phyloP scores from a whole-genome alignment of 2,329 filamentous ascomycete species.

The Cladorrhinum sp. region DNA sequence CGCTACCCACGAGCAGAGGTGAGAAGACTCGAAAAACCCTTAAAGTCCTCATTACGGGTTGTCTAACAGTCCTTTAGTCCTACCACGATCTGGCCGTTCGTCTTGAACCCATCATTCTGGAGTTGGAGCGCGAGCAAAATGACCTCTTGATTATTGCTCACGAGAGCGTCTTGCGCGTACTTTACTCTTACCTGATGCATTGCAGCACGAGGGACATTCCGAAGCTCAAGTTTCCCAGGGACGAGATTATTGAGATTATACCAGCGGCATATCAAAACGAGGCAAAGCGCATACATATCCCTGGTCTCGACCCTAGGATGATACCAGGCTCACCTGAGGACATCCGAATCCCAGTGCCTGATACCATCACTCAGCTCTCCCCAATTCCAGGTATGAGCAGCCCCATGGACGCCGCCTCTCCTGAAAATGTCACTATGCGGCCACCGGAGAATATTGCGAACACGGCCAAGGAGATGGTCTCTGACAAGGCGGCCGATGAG shows the following conservation, averaged over 20 bases:
- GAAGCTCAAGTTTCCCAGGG: slow-evolving; percentile 84
- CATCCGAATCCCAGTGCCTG: slow-evolving; percentile 71
- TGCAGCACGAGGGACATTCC: slow-evolving; percentile 95
- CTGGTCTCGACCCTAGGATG: slow-evolving; percentile 61
- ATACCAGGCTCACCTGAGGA: slow-evolving; percentile 78
- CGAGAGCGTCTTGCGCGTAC: slow-evolving; percentile 92
- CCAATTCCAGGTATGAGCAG: slow-evolving; percentile 50
- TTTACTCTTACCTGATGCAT: slow-evolving; percentile 98
- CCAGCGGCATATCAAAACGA: slow-evolving; percentile 97
- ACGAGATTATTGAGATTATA: slow-evolving; percentile 98
- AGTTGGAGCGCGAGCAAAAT: slow-evolving; percentile 93
- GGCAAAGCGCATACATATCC: slow-evolving; percentile 85
- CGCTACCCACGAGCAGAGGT: slow-evolving; percentile 93
- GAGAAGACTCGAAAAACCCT: slow-evolving; percentile 27
- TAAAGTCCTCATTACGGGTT: neutral
- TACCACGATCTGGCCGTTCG: slow-evolving; percentile 98
- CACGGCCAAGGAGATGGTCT: slow-evolving; percentile 48
- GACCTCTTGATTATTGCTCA: slow-evolving; percentile 98
- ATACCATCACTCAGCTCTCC: slow-evolving; percentile 41
- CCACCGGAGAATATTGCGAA: slow-evolving; percentile 50
- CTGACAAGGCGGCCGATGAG: slow-evolving; percentile 52
- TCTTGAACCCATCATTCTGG: slow-evolving; percentile 94
- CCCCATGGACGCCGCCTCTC: slow-evolving; percentile 38
- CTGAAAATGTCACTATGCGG: slow-evolving; percentile 33
- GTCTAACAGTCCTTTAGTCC: slow-evolving; percentile 55